Evolutionary conservation across 1,139 yeast genomes (phyloP), one percentile per base, ranked within the genome.

Genomic region (Sugiyamaella grinbergsii): DNA sequence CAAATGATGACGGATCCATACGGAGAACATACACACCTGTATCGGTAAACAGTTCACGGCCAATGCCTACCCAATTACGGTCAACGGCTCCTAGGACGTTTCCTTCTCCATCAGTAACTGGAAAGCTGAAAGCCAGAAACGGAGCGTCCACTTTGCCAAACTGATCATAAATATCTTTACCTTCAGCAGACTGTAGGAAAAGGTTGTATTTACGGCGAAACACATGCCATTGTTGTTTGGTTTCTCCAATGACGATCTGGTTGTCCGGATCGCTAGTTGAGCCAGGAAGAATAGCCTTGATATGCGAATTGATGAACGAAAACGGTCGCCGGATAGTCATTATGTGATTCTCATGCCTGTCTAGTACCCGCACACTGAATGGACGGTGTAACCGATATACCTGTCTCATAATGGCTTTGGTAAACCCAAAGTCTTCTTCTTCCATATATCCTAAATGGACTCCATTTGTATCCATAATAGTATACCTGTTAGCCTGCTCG

Each of bases 51-150:
- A 91, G 70, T 65, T 93, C 98, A 62, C 97, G 78, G 2, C 95
- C 95, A 33, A 93, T 71, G 0, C 98, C 98, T 3, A 87, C 95
- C 94, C 96, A 93, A 68, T 90, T 89, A 61, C 98, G 78, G 66
- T 89, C 95, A 1, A 93, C 91, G 1, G 87, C 75, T 0, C 85
- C 96, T 53, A 85, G 71, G 0, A 85, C 79, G 19, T 75, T 72
- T 1, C 83, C 83, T 1, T 73, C 55, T 42, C 75, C 81, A 65
- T 89, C 80, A 31, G 64, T 65, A 3, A 89, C 84, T 0, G 95
- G 93, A 69, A 93, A 93, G 52, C 85, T 88, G 73, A 90, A 93
- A 7, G 95, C 78, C 49, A 93, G 71, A 55, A 91, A 85, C 1
- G 94, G 94, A 0, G 96, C 83, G 69, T 93, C 96, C 42, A 93